A percentile compares a stretch with the other conserved stretches of the same genome.
Conservation (phyloP, 2,329 filamentous ascomycete species). For the Tolypocladium guangdongense region DNA sequence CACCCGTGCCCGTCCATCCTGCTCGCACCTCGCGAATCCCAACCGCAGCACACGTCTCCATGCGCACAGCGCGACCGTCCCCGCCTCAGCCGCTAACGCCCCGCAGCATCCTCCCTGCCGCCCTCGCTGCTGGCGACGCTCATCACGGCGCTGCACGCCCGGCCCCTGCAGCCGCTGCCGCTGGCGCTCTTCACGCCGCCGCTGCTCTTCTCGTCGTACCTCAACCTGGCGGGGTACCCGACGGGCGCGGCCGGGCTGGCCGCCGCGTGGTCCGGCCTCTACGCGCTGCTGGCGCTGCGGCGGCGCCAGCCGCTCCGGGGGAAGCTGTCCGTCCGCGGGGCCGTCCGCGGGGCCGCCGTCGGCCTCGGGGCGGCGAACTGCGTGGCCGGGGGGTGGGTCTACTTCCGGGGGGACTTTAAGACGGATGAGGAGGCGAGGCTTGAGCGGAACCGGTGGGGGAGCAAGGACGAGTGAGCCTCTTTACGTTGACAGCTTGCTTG, state of each 20-base stretch:
- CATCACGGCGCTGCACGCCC: conserved; percentile 43
- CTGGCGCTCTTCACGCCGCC: conserved; percentile 41
- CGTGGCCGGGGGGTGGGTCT: conserved; percentile 39
- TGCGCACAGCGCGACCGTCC: neutral
- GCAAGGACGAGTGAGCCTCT: conserved; percentile 4
- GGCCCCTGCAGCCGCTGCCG: conserved; percentile 39
- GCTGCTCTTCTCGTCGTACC: conserved; percentile 45
- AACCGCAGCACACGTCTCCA: neutral
- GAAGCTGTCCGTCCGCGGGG: conserved; percentile 36
- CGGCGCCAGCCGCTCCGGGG: conserved; percentile 27
- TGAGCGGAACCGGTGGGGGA: conserved; percentile 40
- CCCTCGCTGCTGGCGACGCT: conserved; percentile 45
- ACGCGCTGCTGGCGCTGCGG: conserved; percentile 43
- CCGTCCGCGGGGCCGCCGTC: conserved; percentile 39
- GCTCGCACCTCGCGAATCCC: neutral
- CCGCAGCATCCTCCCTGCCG: conserved; percentile 40
- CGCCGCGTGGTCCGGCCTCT: conserved; percentile 46
- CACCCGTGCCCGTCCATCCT: neutral
- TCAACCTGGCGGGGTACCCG: conserved; percentile 48
- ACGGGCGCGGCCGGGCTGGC: conserved; percentile 45
- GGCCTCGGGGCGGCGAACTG: conserved; percentile 38
- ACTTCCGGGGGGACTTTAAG: conserved; percentile 38
- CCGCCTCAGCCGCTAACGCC: neutral
- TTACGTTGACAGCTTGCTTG: conserved; percentile 5
- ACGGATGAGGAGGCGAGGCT: conserved; percentile 36